phyloP scores from a whole-genome alignment of 768 basidiomycete genomes.

The Macrolepiota fuliginosa region DNA sequence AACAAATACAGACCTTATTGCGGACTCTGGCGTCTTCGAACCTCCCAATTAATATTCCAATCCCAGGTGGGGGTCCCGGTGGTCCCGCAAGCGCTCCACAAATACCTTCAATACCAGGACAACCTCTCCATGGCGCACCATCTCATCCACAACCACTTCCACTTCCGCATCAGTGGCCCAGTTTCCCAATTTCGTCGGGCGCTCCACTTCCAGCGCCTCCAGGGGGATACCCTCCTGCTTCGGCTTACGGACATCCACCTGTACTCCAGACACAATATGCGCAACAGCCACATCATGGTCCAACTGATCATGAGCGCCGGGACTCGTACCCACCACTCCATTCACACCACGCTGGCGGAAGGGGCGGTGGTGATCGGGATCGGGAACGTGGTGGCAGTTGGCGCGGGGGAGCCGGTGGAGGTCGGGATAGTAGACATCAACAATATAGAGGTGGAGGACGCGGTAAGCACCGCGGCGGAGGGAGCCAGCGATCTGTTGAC shows the following conservation, averaged over 20 bases:
- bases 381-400: slow-evolving; percentile 29
- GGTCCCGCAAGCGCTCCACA: slow-evolving; percentile 12
- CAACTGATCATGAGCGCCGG: slow-evolving; percentile 20
- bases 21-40: slow-evolving; percentile 47
- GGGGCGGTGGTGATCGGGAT: slow-evolving; percentile 33
- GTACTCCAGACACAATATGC: slow-evolving; percentile 5
- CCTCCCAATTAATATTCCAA: slow-evolving; percentile 22
- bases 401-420: slow-evolving; percentile 27
- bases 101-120: slow-evolving; percentile 14
- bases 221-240: slow-evolving; percentile 8
- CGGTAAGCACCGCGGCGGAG: slow-evolving; percentile 15
- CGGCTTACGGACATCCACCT: slow-evolving; percentile 7
- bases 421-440: slow-evolving; percentile 26
- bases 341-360: slow-evolving; percentile 30
- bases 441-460: slow-evolving; percentile 16
- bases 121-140: slow-evolving; percentile 15
- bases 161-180: slow-evolving; percentile 9
- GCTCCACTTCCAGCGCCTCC: slow-evolving; percentile 14
- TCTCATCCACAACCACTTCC: slow-evolving; percentile 10
- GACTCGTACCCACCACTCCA: slow-evolving; percentile 31
- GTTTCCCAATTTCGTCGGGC: slow-evolving; percentile 9
- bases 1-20: slow-evolving; percentile 70
- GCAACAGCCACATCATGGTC: slow-evolving; percentile 21
- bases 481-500: slow-evolving; percentile 41
- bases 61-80: slow-evolving; percentile 16